A percentile compares a stretch with the other conserved stretches of the same genome.
Evolutionary conservation across 208 protist genomes (phyloP).

Genomic region (Kentomonas sorsogonicus): DNA sequence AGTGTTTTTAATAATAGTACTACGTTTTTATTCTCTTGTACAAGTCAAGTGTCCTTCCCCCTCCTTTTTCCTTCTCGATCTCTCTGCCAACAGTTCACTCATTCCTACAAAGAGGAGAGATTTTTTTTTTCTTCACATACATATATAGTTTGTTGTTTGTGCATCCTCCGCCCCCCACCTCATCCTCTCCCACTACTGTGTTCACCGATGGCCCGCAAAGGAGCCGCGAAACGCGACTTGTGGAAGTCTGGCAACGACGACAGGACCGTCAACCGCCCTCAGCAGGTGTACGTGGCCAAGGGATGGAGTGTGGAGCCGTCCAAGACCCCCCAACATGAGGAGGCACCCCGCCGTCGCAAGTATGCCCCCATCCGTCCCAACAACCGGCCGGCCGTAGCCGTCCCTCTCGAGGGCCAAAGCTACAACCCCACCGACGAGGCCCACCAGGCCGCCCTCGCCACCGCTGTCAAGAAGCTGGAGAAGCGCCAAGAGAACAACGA

Average conservation of each 20-base stretch:
- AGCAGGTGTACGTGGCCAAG: constrained; percentile 35
- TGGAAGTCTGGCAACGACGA: constrained; percentile 41
- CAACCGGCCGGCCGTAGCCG: constrained; percentile 68
- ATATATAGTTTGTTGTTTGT: not conserved
- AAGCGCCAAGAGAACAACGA: constrained; percentile 59
- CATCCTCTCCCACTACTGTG: too few relatives aligned
- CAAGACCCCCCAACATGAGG: constrained; percentile 42
- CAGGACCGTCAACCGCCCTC: constrained; percentile 49
- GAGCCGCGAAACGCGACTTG: constrained; percentile 62
- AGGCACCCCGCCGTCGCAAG: constrained; percentile 70
- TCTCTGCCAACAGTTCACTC: not conserved
- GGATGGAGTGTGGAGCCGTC: constrained; percentile 63
- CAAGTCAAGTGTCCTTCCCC: constrained; percentile 7
- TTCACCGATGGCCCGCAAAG: too few relatives aligned
- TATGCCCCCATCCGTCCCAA: constrained; percentile 67
- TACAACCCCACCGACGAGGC: constrained; percentile 79
- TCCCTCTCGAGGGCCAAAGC: constrained; percentile 72
- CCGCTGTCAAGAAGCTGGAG: constrained; percentile 54
- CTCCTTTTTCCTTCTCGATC: constrained; percentile 6
- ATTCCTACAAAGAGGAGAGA: too few relatives aligned
- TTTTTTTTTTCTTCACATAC: not conserved
- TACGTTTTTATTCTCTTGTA: not conserved
- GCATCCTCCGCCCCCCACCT: too few relatives aligned
- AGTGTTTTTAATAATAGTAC: too few relatives aligned
- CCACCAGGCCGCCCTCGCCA: constrained; percentile 65